Evolutionary conservation across 345 rosid species (phyloP), one percentile per base, ranked within the genome.

Genomic region (Draba incana): DNA sequence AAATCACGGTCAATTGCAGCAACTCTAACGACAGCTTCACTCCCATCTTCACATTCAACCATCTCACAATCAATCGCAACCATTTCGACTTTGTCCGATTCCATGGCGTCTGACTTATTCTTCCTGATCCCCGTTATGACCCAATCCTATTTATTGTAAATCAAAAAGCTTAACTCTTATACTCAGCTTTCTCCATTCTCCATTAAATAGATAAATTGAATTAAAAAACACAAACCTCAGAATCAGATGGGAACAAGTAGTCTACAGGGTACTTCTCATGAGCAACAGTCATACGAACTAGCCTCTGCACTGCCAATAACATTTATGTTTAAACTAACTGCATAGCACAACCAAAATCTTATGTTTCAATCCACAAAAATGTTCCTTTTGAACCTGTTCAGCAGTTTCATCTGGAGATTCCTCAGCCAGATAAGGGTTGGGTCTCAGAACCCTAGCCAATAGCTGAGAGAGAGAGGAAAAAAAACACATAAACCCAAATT

Each of bases 21-120:
- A 16, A 86, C 88, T 64, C 74, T 82, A 72, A 89, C 96, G 60
- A 89, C 78, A 52, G 85, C 96, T 63, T 92, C 96, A 33, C 88
- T 85, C 42, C 98, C 94, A 87, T 92, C 96, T 75, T 82, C 81
- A 77, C 95, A 92, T 3, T 84, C 91, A 79, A 89, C 98, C 98
- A 92, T 92, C 84, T 89, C 98, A 77, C 96, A 92, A 68, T 89
- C 98, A 66, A 92, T 80, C 55, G 98, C 95, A 58, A 81, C 3
- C 76, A 92, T 53, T 42, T 53, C 42, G 33, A 43, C 68, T 10
- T 15, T 8, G 53, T 64, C 80, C 62, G 81, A 77, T 27, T 23
- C 76, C 67, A 57, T 46, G 62, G 49, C 59, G 79, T 77, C 74
- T 51, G 83, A 57, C 53, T 55, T 78, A 42, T 76, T 74, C 41